Percentiles rank a stretch among this genome's conserved stretches.
Evolutionary conservation across 2,329 filamentous ascomycete species (phyloP).

Genomic region (Botryotinia convoluta): DNA sequence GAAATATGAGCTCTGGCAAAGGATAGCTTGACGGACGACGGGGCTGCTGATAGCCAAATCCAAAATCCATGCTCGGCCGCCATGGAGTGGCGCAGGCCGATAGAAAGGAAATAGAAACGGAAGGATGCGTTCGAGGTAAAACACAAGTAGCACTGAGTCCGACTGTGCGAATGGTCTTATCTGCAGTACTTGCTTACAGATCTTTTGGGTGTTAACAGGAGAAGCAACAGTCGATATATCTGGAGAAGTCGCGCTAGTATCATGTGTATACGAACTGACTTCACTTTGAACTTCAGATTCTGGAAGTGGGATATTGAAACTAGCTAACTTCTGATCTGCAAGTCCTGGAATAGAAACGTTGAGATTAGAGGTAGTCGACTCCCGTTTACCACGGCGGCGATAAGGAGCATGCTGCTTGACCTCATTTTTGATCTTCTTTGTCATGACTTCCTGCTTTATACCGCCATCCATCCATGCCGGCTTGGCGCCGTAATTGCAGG

Average conservation of each 20-base stretch:
- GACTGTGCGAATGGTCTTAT: slow-evolving; percentile 23
- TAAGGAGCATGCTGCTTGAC: slow-evolving; percentile 51
- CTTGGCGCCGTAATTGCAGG: slow-evolving; percentile 48
- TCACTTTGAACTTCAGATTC: background rate
- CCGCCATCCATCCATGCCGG: slow-evolving; percentile 34
- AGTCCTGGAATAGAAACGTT: slow-evolving; percentile 15
- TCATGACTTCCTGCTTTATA: slow-evolving; percentile 46
- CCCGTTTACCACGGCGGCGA: slow-evolving; percentile 43
- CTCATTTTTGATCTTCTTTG: slow-evolving; percentile 52
- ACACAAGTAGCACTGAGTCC: slow-evolving; percentile 46
- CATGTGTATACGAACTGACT: background rate
- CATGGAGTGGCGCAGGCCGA: slow-evolving; percentile 51
- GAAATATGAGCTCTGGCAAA: slow-evolving; percentile 57
- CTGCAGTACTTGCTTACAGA: slow-evolving; percentile 18
- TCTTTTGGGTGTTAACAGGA: background rate
- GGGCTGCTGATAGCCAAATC: slow-evolving; percentile 56
- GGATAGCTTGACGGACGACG: slow-evolving; percentile 52
- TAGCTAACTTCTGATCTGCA: slow-evolving; percentile 16
- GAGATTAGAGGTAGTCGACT: slow-evolving; percentile 15
- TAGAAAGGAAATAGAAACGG: slow-evolving; percentile 64
- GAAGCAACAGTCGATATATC: background rate
- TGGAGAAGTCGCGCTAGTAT: slow-evolving; percentile 1
- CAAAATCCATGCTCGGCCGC: slow-evolving; percentile 60
- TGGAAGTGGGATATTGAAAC: background rate
- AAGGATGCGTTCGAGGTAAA: slow-evolving; percentile 61